Conservation (phyloP, 345 rosid species). For the Tarenaya hassleriana region DNA sequence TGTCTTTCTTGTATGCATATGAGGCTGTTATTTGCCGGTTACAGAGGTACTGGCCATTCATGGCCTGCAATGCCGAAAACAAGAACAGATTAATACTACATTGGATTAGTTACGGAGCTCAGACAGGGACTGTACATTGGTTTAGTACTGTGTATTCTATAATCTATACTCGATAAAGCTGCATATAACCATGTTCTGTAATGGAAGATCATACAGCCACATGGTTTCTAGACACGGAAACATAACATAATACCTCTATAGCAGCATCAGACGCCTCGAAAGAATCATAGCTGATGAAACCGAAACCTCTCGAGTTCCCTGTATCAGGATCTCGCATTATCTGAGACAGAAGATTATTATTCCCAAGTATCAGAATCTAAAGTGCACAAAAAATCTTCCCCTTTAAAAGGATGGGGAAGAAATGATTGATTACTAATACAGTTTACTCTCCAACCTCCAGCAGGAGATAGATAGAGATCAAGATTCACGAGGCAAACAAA, state of each 20-base stretch:
- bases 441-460: background rate
- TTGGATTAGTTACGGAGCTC: background rate
- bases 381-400: background rate
- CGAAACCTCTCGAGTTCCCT: slow-evolving; percentile 95
- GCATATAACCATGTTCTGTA: too few relatives aligned
- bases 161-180: too few relatives aligned
- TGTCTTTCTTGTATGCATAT: slow-evolving; percentile 95
- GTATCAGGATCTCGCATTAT: slow-evolving; percentile 99
- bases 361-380: slow-evolving; percentile 17
- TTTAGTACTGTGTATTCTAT: too few relatives aligned
- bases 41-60: slow-evolving; percentile 95
- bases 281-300: slow-evolving; percentile 97
- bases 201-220: background rate
- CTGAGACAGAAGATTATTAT: slow-evolving; percentile 39
- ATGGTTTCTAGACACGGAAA: background rate
- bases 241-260: slow-evolving; percentile 55
- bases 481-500: too few relatives aligned
- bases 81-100: slow-evolving; percentile 5
- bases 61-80: slow-evolving; percentile 49
- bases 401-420: background rate
- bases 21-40: slow-evolving; percentile 96
- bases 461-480: too few relatives aligned
- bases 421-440: too few relatives aligned
- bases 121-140: background rate
- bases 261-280: slow-evolving; percentile 99